A percentile compares a stretch with the other conserved stretches of the same genome.
Conservation (phyloP, 768 basidiomycete genomes). For the Sarcomyxa edulis region DNA sequence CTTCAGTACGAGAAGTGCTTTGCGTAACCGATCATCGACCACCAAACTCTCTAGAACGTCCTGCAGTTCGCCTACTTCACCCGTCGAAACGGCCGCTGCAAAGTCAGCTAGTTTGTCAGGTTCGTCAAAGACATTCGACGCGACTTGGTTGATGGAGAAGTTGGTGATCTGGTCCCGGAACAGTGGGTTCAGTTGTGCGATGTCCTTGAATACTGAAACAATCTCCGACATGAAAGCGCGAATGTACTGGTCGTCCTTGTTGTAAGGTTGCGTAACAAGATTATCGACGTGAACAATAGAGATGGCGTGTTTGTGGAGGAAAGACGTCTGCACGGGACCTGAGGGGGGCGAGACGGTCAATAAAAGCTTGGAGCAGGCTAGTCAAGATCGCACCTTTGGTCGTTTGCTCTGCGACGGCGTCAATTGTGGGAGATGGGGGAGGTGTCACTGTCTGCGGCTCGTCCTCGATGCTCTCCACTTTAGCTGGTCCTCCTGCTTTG, state of each 20-base stretch:
- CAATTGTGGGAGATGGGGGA: conserved; percentile 34
- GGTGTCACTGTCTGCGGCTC: conserved; percentile 41
- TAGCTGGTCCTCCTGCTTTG: conserved; percentile 46
- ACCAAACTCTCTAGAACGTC: conserved; percentile 85
- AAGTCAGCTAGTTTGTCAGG: conserved; percentile 97
- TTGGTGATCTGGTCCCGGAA: conserved; percentile 98
- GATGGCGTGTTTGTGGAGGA: conserved; percentile 74
- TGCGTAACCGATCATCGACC: conserved; percentile 85
- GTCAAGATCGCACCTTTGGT: conserved; percentile 7
- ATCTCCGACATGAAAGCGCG: conserved; percentile 96
- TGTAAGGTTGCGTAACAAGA: conserved; percentile 73
- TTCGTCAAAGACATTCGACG: conserved; percentile 93
- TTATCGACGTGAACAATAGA: conserved; percentile 90
- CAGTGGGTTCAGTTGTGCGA: conserved; percentile 92
- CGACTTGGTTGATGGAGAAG: conserved; percentile 89
- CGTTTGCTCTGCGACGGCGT: conserved; percentile 17
- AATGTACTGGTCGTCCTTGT: conserved; percentile 92
- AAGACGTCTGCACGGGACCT: conserved; percentile 77
- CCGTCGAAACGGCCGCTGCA: conserved; percentile 90
- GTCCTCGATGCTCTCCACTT: conserved; percentile 33
- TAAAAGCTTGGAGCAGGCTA: conserved; percentile 7
- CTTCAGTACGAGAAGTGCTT: conserved; percentile 89
- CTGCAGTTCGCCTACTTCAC: conserved; percentile 90
- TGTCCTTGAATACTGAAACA: conserved; percentile 96
- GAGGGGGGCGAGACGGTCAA: conserved; percentile 5